Evolutionary conservation across 2,329 filamentous ascomycete genomes (phyloP), one percentile per base, ranked within the genome.

Genomic region (Drechslerella dactyloides): DNA sequence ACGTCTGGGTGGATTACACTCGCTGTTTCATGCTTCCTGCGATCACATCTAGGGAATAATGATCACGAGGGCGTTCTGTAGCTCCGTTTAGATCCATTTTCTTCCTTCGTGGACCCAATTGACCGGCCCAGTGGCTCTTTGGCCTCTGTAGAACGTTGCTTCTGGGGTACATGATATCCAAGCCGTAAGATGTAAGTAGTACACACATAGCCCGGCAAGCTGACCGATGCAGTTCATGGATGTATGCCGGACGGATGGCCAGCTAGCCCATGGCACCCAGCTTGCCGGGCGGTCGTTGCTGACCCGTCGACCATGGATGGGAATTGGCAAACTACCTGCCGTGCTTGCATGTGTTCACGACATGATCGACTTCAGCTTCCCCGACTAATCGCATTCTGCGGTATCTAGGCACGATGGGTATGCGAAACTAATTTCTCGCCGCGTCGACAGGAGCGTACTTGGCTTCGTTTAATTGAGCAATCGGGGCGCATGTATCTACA

Each of bases 41-140:
- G 5, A 58, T 70, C 66, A 70, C 59, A 70, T 70, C 59, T 70
- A 52, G 65, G 66, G 66, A 55, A 58, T 33, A 15, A 46, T 54
- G 66, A 64, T 70, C 66, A 70, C 66, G 66, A 64, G 66, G 66
- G 50, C 66, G 1, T 55, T 44, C 59, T 27, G 44, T 35, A 37
- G 50, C 46, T 51, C 42, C 56, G 27, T 56, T 56, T 56, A 27
- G 60, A 40, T 40, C 30, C 35, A 50, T 37, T 56, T 56, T 42
- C 59, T 59, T 46, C 37, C 51, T 69, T 70, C 66, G 66, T 70
- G 66, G 66, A 33, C 59, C 66, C 66, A 70, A 64, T 70, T 64
- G 66, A 64, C 35, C 59, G 66, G 66, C 27, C 27, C 4, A 52
- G 58, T 70, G 55, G 11, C n/a, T 42, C n/a, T 46, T 59, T 64